Conservation (phyloP, 305 asterid genomes). For the Solanum aculeatissimum region DNA sequence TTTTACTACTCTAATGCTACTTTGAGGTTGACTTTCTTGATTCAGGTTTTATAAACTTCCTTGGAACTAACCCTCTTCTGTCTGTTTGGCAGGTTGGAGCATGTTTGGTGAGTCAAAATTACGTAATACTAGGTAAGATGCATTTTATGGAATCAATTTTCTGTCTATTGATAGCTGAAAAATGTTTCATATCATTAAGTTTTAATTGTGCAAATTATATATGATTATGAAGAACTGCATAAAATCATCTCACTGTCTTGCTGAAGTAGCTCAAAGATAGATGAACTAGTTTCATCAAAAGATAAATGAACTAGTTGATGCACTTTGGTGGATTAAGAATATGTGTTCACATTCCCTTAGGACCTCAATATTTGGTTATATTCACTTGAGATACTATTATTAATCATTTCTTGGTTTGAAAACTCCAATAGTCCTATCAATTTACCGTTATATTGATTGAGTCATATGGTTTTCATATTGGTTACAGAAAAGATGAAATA, state of each 20-base stretch:
- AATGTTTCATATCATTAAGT: not conserved
- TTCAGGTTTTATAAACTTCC: not conserved
- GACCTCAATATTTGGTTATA: not conserved
- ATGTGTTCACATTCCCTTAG: not conserved
- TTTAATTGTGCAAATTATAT: not conserved
- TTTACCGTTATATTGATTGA: not conserved
- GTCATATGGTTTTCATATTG: not conserved
- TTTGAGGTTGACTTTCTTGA: not conserved
- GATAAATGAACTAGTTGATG: not conserved
- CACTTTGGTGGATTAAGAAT: not conserved
- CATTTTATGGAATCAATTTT: not conserved
- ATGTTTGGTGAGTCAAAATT: slow-evolving; percentile 89
- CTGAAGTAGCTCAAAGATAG: not conserved
- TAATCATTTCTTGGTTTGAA: not conserved
- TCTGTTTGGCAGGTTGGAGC: slow-evolving; percentile 65
- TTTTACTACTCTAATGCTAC: not conserved
- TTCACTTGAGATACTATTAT: not conserved
- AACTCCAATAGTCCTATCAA: not conserved
- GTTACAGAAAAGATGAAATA: not conserved
- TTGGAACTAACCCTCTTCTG: not conserved
- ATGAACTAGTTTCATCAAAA: not conserved
- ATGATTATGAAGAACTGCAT: not conserved
- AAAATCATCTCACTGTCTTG: not conserved
- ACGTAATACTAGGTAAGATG: slow-evolving; percentile 73
- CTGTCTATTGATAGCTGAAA: not conserved